Conservation (phyloP, 345 rosid genomes). For the Corymbia maculata region DNA sequence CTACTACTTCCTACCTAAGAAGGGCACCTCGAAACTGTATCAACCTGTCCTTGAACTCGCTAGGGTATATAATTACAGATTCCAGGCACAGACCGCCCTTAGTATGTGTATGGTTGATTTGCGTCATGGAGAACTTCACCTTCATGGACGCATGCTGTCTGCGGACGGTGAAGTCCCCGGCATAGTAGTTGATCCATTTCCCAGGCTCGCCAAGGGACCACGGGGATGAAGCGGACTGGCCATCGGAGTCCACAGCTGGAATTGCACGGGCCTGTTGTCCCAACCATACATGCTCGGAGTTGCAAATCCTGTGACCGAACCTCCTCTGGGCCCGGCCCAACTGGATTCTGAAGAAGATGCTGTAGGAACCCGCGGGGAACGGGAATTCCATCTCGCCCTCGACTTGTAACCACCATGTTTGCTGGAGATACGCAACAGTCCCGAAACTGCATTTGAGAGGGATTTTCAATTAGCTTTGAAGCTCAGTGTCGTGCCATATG, state of each 20-base stretch:
- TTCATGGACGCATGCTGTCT: constrained; percentile 18
- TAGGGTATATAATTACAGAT: constrained; percentile 65
- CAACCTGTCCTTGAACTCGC: constrained; percentile 49
- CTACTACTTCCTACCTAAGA: background rate
- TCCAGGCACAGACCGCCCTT: constrained; percentile 94
- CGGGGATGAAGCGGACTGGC: constrained; percentile 68
- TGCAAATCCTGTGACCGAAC: constrained; percentile 68
- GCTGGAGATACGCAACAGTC: constrained; percentile 83
- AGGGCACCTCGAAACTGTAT: constrained; percentile 31
- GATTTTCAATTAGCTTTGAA: background rate
- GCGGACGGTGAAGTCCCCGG: constrained; percentile 64
- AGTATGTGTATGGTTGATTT: constrained; percentile 97
- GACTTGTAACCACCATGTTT: constrained; percentile 95
- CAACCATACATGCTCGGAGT: constrained; percentile 76
- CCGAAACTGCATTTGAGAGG: constrained; percentile 37
- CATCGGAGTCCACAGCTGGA: constrained; percentile 87
- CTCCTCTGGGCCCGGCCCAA: constrained; percentile 51
- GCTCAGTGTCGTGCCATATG: background rate
- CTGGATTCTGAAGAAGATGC: constrained; percentile 80
- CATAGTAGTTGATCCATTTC: constrained; percentile 73
- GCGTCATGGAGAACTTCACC: constrained; percentile 82
- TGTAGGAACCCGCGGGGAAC: constrained; percentile 74
- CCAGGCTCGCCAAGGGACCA: constrained; percentile 56
- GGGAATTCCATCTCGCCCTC: constrained; percentile 89
- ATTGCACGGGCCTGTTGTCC: constrained; percentile 75